Percentiles rank a stretch among this genome's conserved stretches.
These are phyloP conservation scores for Nevesoporus exiguus DNA, from an alignment of 768 basidiomycete genomes.

Conservation along the genomic window DNA sequence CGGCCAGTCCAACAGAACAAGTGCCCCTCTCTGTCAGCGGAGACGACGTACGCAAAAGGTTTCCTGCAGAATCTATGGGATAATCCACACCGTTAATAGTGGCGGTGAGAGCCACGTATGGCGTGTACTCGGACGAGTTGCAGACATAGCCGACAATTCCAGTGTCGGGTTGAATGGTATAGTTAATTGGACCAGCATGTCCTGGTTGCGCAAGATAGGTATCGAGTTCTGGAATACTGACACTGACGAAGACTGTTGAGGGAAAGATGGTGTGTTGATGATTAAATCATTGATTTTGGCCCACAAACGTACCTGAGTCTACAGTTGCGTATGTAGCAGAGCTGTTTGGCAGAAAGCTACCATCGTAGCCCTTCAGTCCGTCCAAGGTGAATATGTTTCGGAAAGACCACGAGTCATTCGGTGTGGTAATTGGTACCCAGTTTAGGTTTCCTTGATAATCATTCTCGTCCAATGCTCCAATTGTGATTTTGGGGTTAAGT, in stretches of 20 bases:
- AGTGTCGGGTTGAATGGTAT: neutral
- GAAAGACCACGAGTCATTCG: slow-evolving; percentile 6
- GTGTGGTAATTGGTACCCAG: slow-evolving; percentile 19
- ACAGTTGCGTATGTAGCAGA: slow-evolving; percentile 6
- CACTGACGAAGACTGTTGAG: slow-evolving; percentile 6
- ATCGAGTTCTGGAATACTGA: neutral
- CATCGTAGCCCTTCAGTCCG: slow-evolving; percentile 20
- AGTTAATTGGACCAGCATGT: slow-evolving; percentile 14
- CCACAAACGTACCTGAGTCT: slow-evolving; percentile 7
- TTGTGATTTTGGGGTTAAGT: slow-evolving; percentile 24
- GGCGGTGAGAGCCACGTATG: slow-evolving; percentile 18
- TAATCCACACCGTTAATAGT: slow-evolving; percentile 28
- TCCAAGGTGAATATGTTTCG: slow-evolving; percentile 10
- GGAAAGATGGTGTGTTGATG: neutral
- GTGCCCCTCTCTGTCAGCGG: slow-evolving; percentile 5
- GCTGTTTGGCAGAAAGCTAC: slow-evolving; percentile 11
- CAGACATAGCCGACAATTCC: slow-evolving; percentile 16
- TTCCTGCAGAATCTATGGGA: slow-evolving; percentile 21
- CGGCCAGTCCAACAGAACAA: slow-evolving; percentile 10
- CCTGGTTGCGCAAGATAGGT: slow-evolving; percentile 11
- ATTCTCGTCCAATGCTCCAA: slow-evolving; percentile 21
- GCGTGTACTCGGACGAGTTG: slow-evolving; percentile 14
- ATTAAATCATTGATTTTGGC: neutral
- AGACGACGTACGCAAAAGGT: slow-evolving; percentile 8
- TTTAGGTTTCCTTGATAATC: slow-evolving; percentile 23